phyloP scores from a whole-genome alignment of 805 yeast genomes.

The Zygotorulaspora sp. region DNA sequence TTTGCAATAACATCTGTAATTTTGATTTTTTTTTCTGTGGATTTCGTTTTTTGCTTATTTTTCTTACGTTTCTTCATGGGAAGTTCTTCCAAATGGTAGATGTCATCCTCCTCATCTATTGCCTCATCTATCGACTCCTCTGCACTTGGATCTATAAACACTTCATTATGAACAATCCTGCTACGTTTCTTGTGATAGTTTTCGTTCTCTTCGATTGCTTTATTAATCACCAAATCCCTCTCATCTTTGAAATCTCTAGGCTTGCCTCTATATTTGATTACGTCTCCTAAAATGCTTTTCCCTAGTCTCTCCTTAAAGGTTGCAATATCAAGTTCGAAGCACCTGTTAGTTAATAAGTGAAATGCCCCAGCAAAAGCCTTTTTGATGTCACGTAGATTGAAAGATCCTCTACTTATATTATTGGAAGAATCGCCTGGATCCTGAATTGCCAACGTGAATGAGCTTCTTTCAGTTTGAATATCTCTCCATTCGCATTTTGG shows the following conservation, averaged over 20 bases:
- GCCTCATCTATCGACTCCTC: slow-evolving; percentile 28
- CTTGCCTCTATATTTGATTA: slow-evolving; percentile 69
- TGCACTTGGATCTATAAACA: slow-evolving; percentile 21
- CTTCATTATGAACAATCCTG: slow-evolving; percentile 19
- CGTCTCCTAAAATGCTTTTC: slow-evolving; percentile 72
- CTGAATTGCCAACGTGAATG: slow-evolving; percentile 68
- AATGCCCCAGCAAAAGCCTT: slow-evolving; percentile 87
- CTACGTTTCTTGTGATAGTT: slow-evolving; percentile 26
- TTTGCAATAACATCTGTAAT: slow-evolving; percentile 5
- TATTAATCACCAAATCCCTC: slow-evolving; percentile 55
- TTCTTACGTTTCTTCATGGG: slow-evolving; percentile 17
- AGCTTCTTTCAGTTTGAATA: slow-evolving; percentile 38
- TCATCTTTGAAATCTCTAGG: slow-evolving; percentile 77
- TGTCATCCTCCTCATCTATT: slow-evolving; percentile 19
- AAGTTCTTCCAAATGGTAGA: slow-evolving; percentile 20
- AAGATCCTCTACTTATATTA: slow-evolving; percentile 80
- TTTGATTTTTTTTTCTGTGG: slow-evolving; percentile 1
- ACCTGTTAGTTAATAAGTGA: slow-evolving; percentile 66
- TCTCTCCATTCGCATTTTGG: slow-evolving; percentile 52
- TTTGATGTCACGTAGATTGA: slow-evolving; percentile 70
- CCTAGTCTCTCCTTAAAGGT: slow-evolving; percentile 65
- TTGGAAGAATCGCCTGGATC: slow-evolving; percentile 83
- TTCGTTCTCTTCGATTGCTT: slow-evolving; percentile 44
- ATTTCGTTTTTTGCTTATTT: not conserved
- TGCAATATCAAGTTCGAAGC: slow-evolving; percentile 65